Evolutionary conservation across 116 monocot species (phyloP), one percentile per base, ranked within the genome.

Genomic region (Trichopus zeylanicus): DNA sequence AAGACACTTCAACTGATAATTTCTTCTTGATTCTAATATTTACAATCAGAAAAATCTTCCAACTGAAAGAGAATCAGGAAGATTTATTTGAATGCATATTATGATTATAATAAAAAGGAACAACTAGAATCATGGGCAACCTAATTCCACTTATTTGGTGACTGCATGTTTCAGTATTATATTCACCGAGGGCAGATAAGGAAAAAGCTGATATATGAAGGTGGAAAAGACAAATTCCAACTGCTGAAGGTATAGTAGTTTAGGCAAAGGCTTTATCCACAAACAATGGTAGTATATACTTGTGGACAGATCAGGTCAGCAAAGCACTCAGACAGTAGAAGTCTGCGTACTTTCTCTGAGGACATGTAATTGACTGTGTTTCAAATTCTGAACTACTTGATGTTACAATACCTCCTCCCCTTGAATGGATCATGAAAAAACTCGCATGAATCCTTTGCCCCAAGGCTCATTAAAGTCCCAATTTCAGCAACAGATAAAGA

Each of bases 351-450:
- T 42, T 9, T 3, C 6, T 16, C 42, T 18, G 13, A 3, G 4
- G 3, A n/a, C n/a, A 42, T 42, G 42, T 42, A n/a, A 42, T 42
- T 42, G 3, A 12, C n/a, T n/a, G 42, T 42, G 18, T 9, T 42
- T 42, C 13, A 13, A 13, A 42, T 42, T 42, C 12, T 1, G 15
- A 37, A 37, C 15, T 9, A 37, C 37, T 16, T 16, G 12, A 19
- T 2, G 1, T 21, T 49, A 49, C 4, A 4, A 52, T 62, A 95
- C 94, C 83, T 84, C 70, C 72, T 90, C 59, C 90, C 95, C 69
- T 84, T 87, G 60, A 81, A 90, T 46, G 95, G 95, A 66, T 95
- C 95, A 59, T 95, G 95, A 51, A 78, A 95, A 56, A 95, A 90
- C 60, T 90, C 95, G 61, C 83, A 90, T 2, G 86, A 87, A 67